Conservation (phyloP, 176 grass and related monocot species). For the Phragmites australis region DNA sequence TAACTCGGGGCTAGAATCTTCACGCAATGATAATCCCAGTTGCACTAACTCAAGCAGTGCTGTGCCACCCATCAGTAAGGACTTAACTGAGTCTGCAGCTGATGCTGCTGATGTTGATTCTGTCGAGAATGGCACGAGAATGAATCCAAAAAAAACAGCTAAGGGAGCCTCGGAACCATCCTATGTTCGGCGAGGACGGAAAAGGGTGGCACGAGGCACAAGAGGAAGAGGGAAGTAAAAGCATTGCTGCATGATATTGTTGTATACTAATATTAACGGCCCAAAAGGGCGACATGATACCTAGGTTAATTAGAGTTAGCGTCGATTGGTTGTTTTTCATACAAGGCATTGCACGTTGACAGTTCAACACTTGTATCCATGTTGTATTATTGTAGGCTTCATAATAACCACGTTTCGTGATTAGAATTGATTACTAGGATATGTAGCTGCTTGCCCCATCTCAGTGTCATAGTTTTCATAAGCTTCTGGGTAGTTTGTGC, state of each 20-base stretch:
- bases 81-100: not conserved
- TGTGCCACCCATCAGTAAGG: not conserved
- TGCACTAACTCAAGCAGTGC: constrained; percentile 53
- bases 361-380: constrained; percentile 30
- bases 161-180: constrained; percentile 15
- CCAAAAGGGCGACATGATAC: constrained; percentile 39
- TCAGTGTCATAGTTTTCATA: not conserved
- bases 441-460: not conserved
- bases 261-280: constrained; percentile 50
- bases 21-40: constrained; percentile 52
- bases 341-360: not conserved
- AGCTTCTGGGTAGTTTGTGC: constrained; percentile 27
- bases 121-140: constrained; percentile 34
- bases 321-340: constrained; percentile 29
- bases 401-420: not conserved
- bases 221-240: constrained; percentile 48
- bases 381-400: constrained; percentile 42
- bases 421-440: constrained; percentile 42
- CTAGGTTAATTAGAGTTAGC: constrained; percentile 47
- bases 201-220: constrained; percentile 40
- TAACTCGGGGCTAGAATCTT: constrained; percentile 63
- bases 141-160: constrained; percentile 15
- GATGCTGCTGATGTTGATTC: constrained; percentile 16
- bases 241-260: constrained; percentile 19
- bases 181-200: constrained; percentile 43